Evolutionary conservation across 257 asterid species (phyloP).

Genomic region (Thymus mandschuricus): DNA sequence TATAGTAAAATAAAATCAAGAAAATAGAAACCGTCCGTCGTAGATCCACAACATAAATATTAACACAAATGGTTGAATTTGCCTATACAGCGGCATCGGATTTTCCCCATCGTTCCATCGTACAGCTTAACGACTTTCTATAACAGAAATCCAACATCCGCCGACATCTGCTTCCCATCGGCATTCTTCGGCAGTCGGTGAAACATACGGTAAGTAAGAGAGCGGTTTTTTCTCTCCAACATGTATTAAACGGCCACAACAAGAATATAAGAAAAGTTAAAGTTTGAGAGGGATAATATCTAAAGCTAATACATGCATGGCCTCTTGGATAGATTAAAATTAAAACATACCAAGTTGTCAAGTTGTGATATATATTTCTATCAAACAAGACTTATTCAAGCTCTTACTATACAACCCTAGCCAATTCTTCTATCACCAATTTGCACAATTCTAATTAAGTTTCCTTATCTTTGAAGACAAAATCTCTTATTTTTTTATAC

Average conservation of each 20-base stretch:
- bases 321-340: background rate
- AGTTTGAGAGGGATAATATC: background rate
- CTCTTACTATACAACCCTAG: background rate
- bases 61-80: too few species aligned
- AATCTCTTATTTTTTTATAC: background rate
- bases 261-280: background rate
- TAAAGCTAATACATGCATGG: constrained; percentile 16
- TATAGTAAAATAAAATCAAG: too few species aligned
- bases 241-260: background rate
- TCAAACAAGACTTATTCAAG: constrained; percentile 17
- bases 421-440: constrained; percentile 7
- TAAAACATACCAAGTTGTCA: constrained; percentile 14
- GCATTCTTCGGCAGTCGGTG: too few species aligned
- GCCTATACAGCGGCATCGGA: too few species aligned
- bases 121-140: too few species aligned
- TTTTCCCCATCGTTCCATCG: too few species aligned
- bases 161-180: too few species aligned
- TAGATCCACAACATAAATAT: too few species aligned
- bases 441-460: constrained; percentile 8
- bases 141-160: too few species aligned
- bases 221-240: background rate
- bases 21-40: too few species aligned
- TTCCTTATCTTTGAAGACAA: constrained; percentile 11
- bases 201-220: background rate
- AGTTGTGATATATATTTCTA: constrained; percentile 16